Evolutionary conservation across 73 alveolate genomes (phyloP).

Genomic region (Symbiodinium natans): DNA sequence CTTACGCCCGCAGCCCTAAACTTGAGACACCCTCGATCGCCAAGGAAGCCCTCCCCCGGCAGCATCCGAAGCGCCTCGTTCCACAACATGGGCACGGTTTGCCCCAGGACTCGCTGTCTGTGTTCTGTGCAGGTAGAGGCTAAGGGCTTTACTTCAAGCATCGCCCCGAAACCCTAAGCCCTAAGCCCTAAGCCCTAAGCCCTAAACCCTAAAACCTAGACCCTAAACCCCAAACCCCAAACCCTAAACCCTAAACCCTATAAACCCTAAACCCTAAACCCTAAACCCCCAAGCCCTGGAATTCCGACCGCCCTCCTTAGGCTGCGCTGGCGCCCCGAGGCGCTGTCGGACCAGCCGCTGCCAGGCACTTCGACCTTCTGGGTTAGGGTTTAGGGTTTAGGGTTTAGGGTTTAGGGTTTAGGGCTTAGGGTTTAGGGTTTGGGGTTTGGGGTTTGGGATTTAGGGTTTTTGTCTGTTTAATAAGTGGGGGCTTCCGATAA

Average conservation of each 20-base stretch:
- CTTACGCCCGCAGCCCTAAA: too few relatives aligned
- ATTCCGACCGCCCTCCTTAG: neutral
- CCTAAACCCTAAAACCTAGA: neutral
- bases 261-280: too few relatives aligned
- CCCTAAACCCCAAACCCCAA: neutral
- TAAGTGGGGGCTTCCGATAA: too few relatives aligned
- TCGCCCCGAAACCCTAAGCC: neutral
- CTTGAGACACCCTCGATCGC: neutral
- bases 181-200: neutral
- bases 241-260: neutral
- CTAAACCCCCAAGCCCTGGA: too few relatives aligned
- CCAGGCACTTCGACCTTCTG: neutral
- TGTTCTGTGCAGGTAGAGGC: too few relatives aligned
- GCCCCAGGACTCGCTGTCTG: neutral
- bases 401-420: neutral
- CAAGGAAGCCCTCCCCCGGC: neutral
- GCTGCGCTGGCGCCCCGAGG: constrained; percentile 13
- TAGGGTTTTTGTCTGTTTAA: too few relatives aligned
- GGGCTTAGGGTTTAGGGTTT: too few relatives aligned
- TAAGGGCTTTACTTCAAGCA: too few relatives aligned
- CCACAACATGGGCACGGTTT: neutral
- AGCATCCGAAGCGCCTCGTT: neutral
- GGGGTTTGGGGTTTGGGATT: too few relatives aligned
- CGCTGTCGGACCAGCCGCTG: neutral
- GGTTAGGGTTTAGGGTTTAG: neutral